phyloP scores from a whole-genome alignment of 345 rosid species.

The Moricandia moricandioides region DNA sequence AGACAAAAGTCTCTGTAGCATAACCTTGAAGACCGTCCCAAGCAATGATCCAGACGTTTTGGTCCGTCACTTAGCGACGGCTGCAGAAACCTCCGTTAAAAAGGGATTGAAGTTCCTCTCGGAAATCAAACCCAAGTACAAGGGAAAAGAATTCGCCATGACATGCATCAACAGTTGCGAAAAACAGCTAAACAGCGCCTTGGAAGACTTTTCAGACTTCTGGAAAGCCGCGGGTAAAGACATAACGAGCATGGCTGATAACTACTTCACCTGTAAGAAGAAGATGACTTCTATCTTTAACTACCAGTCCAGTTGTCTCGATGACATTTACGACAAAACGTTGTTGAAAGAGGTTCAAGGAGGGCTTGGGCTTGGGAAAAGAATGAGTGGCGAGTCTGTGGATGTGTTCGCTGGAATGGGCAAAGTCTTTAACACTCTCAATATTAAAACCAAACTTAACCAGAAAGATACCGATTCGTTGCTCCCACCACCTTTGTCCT shows the following conservation, averaged over 20 bases:
- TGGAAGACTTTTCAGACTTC: slow-evolving; percentile 37
- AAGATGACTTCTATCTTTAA: slow-evolving; percentile 30
- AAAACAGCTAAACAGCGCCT: slow-evolving; percentile 25
- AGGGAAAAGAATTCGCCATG: slow-evolving; percentile 29
- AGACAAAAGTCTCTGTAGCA: slow-evolving; percentile 51
- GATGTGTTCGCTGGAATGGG: slow-evolving; percentile 37
- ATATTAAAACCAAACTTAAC: slow-evolving; percentile 36
- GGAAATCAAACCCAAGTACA: slow-evolving; percentile 29
- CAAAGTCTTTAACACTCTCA: slow-evolving; percentile 36
- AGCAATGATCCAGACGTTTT: slow-evolving; percentile 50
- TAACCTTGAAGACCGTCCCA: slow-evolving; percentile 38
- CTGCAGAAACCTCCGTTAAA: slow-evolving; percentile 36
- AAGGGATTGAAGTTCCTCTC: slow-evolving; percentile 39
- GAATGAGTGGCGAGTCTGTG: slow-evolving; percentile 38
- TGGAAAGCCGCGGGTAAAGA: slow-evolving; percentile 35
- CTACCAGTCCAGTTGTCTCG: slow-evolving; percentile 34
- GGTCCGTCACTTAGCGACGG: slow-evolving; percentile 39
- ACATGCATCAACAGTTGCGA: slow-evolving; percentile 25
- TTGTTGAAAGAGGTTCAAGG: slow-evolving; percentile 29
- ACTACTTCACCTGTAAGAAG: slow-evolving; percentile 36
- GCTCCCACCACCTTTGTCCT: slow-evolving; percentile 41
- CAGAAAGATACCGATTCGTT: slow-evolving; percentile 33
- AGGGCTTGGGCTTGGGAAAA: slow-evolving; percentile 38
- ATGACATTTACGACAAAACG: slow-evolving; percentile 35
- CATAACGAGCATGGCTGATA: slow-evolving; percentile 30